Evolutionary conservation across 805 yeast species (phyloP), one percentile per base, ranked within the genome.

Genomic region (Torulaspora quercuum): DNA sequence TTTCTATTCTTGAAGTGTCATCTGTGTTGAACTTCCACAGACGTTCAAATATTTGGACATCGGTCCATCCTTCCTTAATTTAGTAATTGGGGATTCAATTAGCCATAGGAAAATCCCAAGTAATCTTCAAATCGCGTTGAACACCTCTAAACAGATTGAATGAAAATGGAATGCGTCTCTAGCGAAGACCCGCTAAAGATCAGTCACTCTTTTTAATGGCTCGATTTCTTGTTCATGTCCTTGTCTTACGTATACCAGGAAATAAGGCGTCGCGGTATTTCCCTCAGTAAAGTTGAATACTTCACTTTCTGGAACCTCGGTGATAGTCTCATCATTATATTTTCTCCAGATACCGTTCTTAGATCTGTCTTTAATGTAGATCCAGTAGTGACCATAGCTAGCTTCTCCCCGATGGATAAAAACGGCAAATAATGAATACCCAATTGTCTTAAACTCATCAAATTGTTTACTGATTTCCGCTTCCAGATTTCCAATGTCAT

Each of bases 391-490:
- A 2, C 98, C 98, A 55, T 85, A 90, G 34, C 87, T 80, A 0
- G 96, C 97, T 52, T 88, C 94, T 5, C 98, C 98, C 33, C 96
- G 69, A 59, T 92, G 98, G 31, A 92, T 87, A 55, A 92, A 92
- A 5, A 90, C 80, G 0, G 97, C 95, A 65, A 89, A 90, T 8
- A 92, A 70, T 0, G 84, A 72, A 61, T 90, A 92, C 0, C 89
- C 95, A 18, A 80, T 71, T 32, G 70, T 63, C 33, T 70, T 73
- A 62, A 82, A 75, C 6, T 68, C 67, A 12, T 69, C 68, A 55
- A 84, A 92, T 48, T 83, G 92, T 19, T 59, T 61, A 13, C 73
- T 65, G 6, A 87, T 73, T 30, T 65, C 65, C 1, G 47, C 44
- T 36, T 75, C 75, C 22, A 88, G 60, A 0, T 55, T 57, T 1